Evolutionary conservation across 208 protist genomes (phyloP), one percentile per base, ranked within the genome.

Genomic region (Leishmania tarentolae): DNA sequence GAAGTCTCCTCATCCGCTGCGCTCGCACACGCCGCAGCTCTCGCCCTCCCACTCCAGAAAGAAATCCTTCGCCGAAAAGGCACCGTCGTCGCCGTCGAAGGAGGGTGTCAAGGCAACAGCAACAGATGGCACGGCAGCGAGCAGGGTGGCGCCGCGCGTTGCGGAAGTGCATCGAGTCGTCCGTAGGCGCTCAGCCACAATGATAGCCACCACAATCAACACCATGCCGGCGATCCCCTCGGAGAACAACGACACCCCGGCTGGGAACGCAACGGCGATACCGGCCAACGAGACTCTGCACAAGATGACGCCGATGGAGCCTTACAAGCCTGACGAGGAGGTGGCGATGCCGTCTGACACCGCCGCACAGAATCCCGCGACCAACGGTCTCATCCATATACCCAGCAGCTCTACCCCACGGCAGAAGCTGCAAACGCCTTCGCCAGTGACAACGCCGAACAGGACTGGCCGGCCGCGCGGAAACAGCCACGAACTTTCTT

Each of bases 131-230:
- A 63, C 68, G 40, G 68, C 35, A 35, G 53, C 7, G 11, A 52
- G 4, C 61, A 50, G 15, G 44, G 37, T 35, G 71, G 83, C 78
- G 79, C 78, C 65, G 31, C 76, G 66, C 28, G 63, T 70, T 19
- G 40, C 76, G 31, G 79, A 81, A 50, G 69, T 81, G 40, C 76
- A 85, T 50, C 78, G 77, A 5, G 81, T 76, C n/a, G 69, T 63
- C 44, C 40, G 73, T 59, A 63, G 56, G 47, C 13, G 70, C 19
- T 24, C 61, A 35, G 19, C 66, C 5, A 61, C 24, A 19, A 56
- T 40, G 19, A 50, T 9, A 28, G 44, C 50, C 28, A 65, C 28
- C 4, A 65, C 53, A 15, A 56, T 50, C 42, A 46, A 46, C 8
- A 52, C 66, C 37, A 70, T 31, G n/a, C 19, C 47, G 72, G 28